phyloP scores from a whole-genome alignment of 805 yeast species.

The Wickerhamia fluorescens region DNA sequence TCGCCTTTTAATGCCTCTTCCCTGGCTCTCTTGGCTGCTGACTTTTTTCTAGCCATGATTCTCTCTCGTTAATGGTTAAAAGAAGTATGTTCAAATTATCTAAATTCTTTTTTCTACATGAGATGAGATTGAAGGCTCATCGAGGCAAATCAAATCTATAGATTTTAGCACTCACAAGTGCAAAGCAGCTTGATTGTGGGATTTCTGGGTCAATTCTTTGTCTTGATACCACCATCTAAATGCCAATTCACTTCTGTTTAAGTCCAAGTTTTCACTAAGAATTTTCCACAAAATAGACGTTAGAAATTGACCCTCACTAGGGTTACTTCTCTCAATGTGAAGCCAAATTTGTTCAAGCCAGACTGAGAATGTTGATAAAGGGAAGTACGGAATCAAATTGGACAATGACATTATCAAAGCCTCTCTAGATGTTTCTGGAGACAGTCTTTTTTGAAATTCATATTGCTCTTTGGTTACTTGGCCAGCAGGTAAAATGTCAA shows the following conservation, averaged over 20 bases:
- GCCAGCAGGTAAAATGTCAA: slow-evolving; percentile 9
- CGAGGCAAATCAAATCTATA: slow-evolving; percentile 1
- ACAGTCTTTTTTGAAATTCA: slow-evolving; percentile 16
- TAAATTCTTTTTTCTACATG: slow-evolving; percentile 12
- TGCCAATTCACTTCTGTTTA: slow-evolving; percentile 49
- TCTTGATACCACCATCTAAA: slow-evolving; percentile 58
- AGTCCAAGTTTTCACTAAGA: slow-evolving; percentile 50
- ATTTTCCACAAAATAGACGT: slow-evolving; percentile 43
- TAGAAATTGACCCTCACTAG: slow-evolving; percentile 33
- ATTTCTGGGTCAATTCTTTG: too few relatives aligned
- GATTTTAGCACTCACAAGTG: too few relatives aligned
- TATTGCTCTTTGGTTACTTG: slow-evolving; percentile 10
- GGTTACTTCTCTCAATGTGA: slow-evolving; percentile 25
- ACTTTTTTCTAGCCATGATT: slow-evolving; percentile 79
- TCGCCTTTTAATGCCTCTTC: slow-evolving; percentile 25
- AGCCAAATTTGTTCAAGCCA: slow-evolving; percentile 45
- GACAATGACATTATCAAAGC: slow-evolving; percentile 42
- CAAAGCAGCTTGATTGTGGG: too few relatives aligned
- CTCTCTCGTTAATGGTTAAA: slow-evolving; percentile 1
- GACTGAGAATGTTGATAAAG: slow-evolving; percentile 28
- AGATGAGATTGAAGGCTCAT: slow-evolving; percentile 15
- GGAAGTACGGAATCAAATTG: slow-evolving; percentile 47
- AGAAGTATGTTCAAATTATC: too few relatives aligned
- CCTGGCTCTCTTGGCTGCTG: slow-evolving; percentile 67
- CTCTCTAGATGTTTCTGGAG: slow-evolving; percentile 39